Conservation (phyloP, 495 filamentous ascomycete genomes). For the Aspergillus taichungensis region DNA sequence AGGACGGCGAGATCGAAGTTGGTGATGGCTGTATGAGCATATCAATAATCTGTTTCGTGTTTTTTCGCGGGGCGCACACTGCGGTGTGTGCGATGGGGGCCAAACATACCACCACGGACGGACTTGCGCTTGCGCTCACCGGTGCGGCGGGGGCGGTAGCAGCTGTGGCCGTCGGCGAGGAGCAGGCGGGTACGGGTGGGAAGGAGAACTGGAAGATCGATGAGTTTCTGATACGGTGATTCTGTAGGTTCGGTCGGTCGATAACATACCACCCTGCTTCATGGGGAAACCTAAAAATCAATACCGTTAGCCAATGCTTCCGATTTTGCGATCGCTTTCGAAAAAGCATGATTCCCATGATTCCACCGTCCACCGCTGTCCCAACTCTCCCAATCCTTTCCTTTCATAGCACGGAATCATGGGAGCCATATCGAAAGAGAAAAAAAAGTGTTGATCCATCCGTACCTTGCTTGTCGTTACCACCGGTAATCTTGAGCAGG, state of each 20-base stretch:
- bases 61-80: background rate
- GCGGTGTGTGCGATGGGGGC: background rate
- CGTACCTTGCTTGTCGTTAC: conserved; percentile 97
- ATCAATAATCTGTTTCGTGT: conserved; percentile 5
- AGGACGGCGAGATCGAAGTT: conserved; percentile 88
- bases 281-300: conserved; percentile 72
- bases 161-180: conserved; percentile 76
- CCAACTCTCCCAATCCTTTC: background rate
- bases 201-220: conserved; percentile 53
- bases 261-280: conserved; percentile 84
- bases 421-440: background rate
- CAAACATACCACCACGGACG: conserved; percentile 69
- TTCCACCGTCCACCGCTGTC: background rate
- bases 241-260: conserved; percentile 8
- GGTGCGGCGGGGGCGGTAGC: conserved; percentile 94
- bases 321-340: background rate
- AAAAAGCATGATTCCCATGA: background rate
- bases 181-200: conserved; percentile 95
- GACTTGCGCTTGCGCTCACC: conserved; percentile 99
- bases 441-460: conserved; percentile 1
- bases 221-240: conserved; percentile 18
- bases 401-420: background rate
- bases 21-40: conserved; percentile 56
- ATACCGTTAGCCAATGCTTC: conserved; percentile 19
- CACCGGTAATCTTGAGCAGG: conserved; percentile 81